These are phyloP conservation scores for Gentiana straminea DNA, from an alignment of 257 asterid genomes.

Conservation along the genomic window DNA sequence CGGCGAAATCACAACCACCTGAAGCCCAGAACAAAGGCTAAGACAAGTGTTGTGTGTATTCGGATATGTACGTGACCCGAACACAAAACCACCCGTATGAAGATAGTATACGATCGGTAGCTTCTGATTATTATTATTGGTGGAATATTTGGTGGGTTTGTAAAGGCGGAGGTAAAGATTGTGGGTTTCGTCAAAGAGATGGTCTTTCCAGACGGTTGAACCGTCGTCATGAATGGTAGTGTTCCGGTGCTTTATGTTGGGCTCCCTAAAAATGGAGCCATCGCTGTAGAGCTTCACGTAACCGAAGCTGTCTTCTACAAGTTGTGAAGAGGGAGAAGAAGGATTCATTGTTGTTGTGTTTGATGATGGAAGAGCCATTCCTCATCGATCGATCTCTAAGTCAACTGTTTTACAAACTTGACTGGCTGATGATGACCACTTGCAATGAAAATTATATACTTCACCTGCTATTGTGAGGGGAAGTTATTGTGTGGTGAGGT, in stretches of 20 bases:
- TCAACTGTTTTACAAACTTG: no score
- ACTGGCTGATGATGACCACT: no score
- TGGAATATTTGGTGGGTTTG: constrained; percentile 5
- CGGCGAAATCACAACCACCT: constrained; percentile 13
- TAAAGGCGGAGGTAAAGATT: constrained; percentile 20
- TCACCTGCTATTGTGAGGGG: no score
- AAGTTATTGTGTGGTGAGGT: no score
- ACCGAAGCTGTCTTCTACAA: constrained; percentile 47
- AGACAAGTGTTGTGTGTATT: constrained; percentile 17
- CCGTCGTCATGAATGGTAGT: constrained; percentile 10
- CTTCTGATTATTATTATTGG: background rate
- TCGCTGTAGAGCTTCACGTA: constrained; percentile 38
- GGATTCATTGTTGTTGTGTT: background rate
- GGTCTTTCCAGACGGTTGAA: constrained; percentile 17
- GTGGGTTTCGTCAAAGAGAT: constrained; percentile 6
- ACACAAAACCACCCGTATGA: constrained; percentile 21
- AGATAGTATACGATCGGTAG: constrained; percentile 18
- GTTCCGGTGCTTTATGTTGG: background rate
- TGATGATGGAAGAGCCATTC: background rate
- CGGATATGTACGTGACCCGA: constrained; percentile 13
- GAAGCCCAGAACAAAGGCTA: constrained; percentile 15
- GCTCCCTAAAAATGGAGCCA: constrained; percentile 40
- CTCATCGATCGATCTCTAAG: no score
- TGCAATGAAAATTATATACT: no score
- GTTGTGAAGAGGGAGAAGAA: constrained; percentile 18